Evolutionary conservation across 176 grass and related monocot genomes (phyloP), one percentile per base, ranked within the genome.

Genomic region (Rhipidocladum racemiflorum): DNA sequence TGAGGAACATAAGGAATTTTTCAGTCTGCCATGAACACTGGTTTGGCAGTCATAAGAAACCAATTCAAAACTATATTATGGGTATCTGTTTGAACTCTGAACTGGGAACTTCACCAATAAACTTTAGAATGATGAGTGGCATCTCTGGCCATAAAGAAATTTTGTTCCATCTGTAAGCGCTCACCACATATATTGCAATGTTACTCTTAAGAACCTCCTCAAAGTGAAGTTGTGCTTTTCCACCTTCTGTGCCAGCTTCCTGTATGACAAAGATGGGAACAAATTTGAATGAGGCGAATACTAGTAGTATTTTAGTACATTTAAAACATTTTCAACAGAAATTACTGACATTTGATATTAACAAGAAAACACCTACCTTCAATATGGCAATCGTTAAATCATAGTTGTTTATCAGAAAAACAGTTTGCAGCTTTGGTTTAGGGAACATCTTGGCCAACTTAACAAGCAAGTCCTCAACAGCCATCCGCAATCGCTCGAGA

Each of bases 361-460:
- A 60, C 54, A 10, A 38, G 43, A 45, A 25, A 82, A 24, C 18
- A 13, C 46, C 72, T 83, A 93, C 96, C 96, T 95, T 95, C 59
- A 98, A 83, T 79, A 98, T 85, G 18, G 90, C 54, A 91, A 95
- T 98, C 42, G 85, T 99, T 86, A 99, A 88, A 83, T 99, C 96
- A 81, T 99, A 93, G 70, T 99, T 99, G 87, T 99, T 99, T 83
- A 99, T 99, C 61, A 99, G 68, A 81, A 95, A 95, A 79, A 99
- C 85, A 61, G 92, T 95, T 81, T 99, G 96, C 59, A 92, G 77
- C 85, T 99, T 95, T 9, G 89, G 90, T 76, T 95, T 95, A 42
- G 48, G 46, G 72, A 93, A 95, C 85, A 92, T 82, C 84, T 94
- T 95, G 49, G 96, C 92, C 87, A 99, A 87, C 59, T 99, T 99